phyloP scores from a whole-genome alignment of 2,329 filamentous ascomycete genomes.

The Claviceps paspali region DNA sequence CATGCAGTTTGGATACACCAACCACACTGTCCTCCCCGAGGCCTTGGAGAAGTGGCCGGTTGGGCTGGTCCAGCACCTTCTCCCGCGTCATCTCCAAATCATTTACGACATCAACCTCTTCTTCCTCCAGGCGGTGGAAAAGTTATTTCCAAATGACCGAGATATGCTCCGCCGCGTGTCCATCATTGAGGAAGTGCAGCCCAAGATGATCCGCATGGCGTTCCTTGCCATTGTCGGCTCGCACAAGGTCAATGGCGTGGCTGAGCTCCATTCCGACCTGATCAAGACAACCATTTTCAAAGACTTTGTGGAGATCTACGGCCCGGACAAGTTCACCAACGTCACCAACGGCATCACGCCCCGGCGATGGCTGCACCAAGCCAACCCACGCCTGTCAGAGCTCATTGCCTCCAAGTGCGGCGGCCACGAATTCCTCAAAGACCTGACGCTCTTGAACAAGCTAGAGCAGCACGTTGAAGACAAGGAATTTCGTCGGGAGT shows the following conservation, averaged over 20 bases:
- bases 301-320: constrained; percentile 91
- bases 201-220: constrained; percentile 98
- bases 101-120: constrained; percentile 96
- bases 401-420: constrained; percentile 84
- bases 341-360: constrained; percentile 98
- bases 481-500: constrained; percentile 81
- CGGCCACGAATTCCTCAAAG: constrained; percentile 72
- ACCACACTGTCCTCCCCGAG: constrained; percentile 94
- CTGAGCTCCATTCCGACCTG: constrained; percentile 90
- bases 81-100: constrained; percentile 88
- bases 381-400: constrained; percentile 82
- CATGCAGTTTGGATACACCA: constrained; percentile 80
- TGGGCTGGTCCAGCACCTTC: constrained; percentile 75
- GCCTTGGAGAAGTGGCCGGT: constrained; percentile 98
- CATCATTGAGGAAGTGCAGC: constrained; percentile 91
- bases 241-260: constrained; percentile 98
- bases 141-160: constrained; percentile 74
- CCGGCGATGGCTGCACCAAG: constrained; percentile 90
- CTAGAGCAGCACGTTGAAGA: constrained; percentile 75
- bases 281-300: constrained; percentile 99
- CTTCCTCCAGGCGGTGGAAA: constrained; percentile 85
- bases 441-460: constrained; percentile 73
- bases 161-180: constrained; percentile 80
- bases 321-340: constrained; percentile 94
- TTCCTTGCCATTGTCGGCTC: constrained; percentile 89